Evolutionary conservation across 2,329 filamentous ascomycete species (phyloP), one percentile per base, ranked within the genome.

Genomic region (Clonostachys rhizophaga): DNA sequence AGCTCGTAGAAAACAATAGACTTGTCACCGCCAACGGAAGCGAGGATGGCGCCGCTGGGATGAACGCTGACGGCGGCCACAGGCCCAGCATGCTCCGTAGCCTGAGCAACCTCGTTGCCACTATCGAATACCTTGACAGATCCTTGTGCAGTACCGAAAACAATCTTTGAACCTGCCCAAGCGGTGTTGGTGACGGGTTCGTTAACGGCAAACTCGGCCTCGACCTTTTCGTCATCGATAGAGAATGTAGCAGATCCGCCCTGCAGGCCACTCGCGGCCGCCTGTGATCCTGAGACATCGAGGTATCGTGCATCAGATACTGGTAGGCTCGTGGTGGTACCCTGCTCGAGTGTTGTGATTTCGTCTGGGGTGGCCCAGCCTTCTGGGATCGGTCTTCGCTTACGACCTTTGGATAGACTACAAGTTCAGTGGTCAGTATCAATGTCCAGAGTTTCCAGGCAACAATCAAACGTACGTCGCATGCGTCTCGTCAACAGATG

Each of bases 1-100:
- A 96, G 67, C 54, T 97, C 90, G 66, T 97, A 96, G 52, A 97
- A 82, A 3, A 91, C 82, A 60, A 95, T 91, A 65, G 87, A 92
- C 79, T 96, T 96, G 65, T 99, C 94, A 2, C 83, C 79, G 43
- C 92, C 91, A 34, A 94, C 87, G 0, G 92, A 96, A 3, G 89
- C 92, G 42, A 96, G 65, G 48, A 99, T 82, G 46, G 87, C 81
- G 37, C 87, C 88, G 54, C 87, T 86, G 2, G 94, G 90, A 64
- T 99, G 94, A 8, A 91, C 62, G 35, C 89, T 83, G 48, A 99
- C 67, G 6, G 81, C 86, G 9, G 85, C 94, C 2, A 84, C 87
- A 48, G 88, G 76, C 5, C 91, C 92, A 18, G 91, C 87, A 65
- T 99, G 94, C 45, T 88, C 84, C n/a, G 78, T 75, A 56, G 95